These are phyloP conservation scores for Groenewaldozyma sp. DNA, from an alignment of 1,139 yeast genomes.

Conservation along the genomic window DNA sequence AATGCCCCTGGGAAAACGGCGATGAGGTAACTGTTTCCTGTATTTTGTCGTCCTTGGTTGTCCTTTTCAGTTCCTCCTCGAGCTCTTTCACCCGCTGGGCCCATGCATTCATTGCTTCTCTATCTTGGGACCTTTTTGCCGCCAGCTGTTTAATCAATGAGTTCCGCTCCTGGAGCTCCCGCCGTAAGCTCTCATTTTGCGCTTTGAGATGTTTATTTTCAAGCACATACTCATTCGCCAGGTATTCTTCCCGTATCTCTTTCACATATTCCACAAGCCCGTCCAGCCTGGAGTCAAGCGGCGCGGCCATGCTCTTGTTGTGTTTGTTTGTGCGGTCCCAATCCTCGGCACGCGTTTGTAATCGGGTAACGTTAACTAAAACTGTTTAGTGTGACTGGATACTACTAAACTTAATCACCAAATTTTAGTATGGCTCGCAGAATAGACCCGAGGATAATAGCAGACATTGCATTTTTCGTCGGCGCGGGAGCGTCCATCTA, in stretches of 20 bases:
- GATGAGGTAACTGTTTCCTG: background rate
- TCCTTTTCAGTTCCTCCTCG: conserved; percentile 1
- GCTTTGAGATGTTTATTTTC: conserved; percentile 1
- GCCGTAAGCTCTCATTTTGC: conserved; percentile 1
- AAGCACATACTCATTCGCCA: background rate
- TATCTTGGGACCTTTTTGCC: conserved; percentile 1
- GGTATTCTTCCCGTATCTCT: background rate
- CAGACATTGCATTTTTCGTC: conserved; percentile 58
- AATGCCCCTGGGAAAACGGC: background rate
- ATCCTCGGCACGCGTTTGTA: too few relatives aligned
- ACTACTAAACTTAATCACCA: too few relatives aligned
- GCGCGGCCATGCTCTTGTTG: too few relatives aligned
- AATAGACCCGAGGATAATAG: conserved; percentile 32
- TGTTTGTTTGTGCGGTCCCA: too few relatives aligned
- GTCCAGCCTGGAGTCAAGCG: too few relatives aligned
- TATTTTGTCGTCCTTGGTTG: background rate
- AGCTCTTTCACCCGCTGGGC: background rate
- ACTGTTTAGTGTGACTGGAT: too few relatives aligned
- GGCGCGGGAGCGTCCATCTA: conserved; percentile 82
- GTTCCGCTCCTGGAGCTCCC: background rate
- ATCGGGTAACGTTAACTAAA: too few relatives aligned
- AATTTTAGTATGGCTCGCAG: conserved; percentile 15
- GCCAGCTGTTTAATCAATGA: background rate
- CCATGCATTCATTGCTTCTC: conserved; percentile 4
- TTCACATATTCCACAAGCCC: background rate